Base-by-base conservation (phyloP, 2,329 filamentous ascomycete genomes). In the Plenodomus biglobosus region DNA sequence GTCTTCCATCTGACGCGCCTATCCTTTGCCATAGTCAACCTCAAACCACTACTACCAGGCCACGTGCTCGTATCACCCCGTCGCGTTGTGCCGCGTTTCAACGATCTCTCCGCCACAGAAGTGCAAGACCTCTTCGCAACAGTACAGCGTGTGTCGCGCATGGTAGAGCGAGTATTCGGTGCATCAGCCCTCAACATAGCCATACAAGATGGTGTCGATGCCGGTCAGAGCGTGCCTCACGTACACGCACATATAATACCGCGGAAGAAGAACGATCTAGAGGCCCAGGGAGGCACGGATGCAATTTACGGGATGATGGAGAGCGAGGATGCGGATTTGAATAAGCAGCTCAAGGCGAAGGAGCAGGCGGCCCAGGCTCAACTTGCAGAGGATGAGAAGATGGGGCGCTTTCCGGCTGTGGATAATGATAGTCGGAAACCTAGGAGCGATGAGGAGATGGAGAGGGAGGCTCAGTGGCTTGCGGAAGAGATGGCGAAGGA, bases 161-260 rank as follows among this genome's bases (percentile, higher is more conserved):
- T 95, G 76, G 80, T 96, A 7, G 76, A 82, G 64, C 76, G 77
- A 22, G 71, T 84, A 53, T 80, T 81, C 68, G 67, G 80, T 27
- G 87, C 84, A 5, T 84, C 88, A 8, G 88, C 89, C 50, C 87
- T 97, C 75, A 97, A 96, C 68, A 85, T 99, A 41, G 92, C 92
- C 0, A 82, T 99, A n/a, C 94, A 99, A 71, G 94, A 99, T 71
- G 94, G 94, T 17, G 76, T 79, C 24, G 90, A 91, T 50, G 90
- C 94, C 1, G 94, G 94, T 0, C 94, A 99, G 80, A 96, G 90
- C 48, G 92, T 99, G 38, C 80, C 90, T 8, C 94, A 99, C 74
- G 85, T 96, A 13, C 94, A 99, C 74, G 88, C 91, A 20, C 94
- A 99, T 75, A 82, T 96, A 40, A 92, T 96, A 44, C 92, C 92